Conservation (phyloP, 148 eudicot genomes). For the Silene latifolia region DNA sequence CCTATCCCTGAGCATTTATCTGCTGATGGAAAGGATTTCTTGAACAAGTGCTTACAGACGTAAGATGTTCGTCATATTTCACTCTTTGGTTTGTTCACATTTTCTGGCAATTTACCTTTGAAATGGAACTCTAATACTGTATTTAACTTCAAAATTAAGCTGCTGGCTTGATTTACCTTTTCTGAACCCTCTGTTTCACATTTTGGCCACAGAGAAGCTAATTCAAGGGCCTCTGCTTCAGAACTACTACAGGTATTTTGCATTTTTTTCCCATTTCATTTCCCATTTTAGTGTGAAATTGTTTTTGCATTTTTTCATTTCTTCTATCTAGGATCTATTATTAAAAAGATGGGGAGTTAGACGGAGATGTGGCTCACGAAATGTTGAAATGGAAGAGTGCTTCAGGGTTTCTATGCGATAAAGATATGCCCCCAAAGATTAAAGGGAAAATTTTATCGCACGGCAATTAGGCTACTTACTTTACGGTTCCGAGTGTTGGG, state of each 20-base stretch:
- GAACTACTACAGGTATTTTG: slow-evolving; percentile 58
- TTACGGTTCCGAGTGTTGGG: too few species aligned
- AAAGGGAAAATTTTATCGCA: too few species aligned
- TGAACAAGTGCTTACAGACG: slow-evolving; percentile 76
- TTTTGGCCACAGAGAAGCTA: slow-evolving; percentile 52
- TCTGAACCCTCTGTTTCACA: slow-evolving; percentile 8
- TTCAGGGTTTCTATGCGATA: too few species aligned
- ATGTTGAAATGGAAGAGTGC: too few species aligned
- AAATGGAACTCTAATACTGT: background rate
- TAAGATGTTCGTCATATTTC: slow-evolving; percentile 19
- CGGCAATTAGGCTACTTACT: too few species aligned
- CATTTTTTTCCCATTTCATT: slow-evolving; percentile 3
- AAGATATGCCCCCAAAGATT: too few species aligned
- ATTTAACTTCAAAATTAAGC: background rate
- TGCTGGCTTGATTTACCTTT: background rate
- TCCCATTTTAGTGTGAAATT: background rate
- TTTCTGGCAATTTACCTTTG: slow-evolving; percentile 1
- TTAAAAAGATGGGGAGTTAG: too few species aligned
- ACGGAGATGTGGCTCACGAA: too few species aligned
- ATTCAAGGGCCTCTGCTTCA: slow-evolving; percentile 66
- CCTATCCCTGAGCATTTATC: slow-evolving; percentile 86
- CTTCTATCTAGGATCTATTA: too few species aligned
- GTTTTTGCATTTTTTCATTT: too few species aligned
- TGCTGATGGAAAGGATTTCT: slow-evolving; percentile 72
- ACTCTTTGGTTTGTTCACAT: background rate